These are phyloP conservation scores for Trypanosoma rangeli DNA, from an alignment of 208 protist genomes.

Conservation along the genomic window DNA sequence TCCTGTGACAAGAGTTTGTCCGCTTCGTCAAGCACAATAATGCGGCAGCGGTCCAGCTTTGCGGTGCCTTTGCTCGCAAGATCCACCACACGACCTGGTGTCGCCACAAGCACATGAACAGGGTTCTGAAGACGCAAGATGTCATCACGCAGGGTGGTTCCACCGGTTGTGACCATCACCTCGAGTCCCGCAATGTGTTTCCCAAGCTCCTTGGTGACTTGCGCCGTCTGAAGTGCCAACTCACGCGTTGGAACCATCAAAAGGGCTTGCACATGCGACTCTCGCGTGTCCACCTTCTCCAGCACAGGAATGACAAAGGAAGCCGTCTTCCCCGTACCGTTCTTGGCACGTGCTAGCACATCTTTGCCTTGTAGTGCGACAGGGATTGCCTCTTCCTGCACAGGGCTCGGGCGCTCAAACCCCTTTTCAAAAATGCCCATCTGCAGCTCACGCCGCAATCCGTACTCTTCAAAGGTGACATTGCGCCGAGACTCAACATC, in stretches of 20 bases:
- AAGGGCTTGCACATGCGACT: constrained; percentile 96
- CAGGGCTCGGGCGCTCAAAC: constrained; percentile 97
- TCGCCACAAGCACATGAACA: constrained; percentile 99
- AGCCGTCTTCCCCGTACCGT: constrained; percentile 99
- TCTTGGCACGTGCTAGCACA: constrained; percentile 99
- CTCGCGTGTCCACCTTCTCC: constrained; percentile 94
- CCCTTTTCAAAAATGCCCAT: constrained; percentile 99
- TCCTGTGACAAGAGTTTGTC: constrained; percentile 98
- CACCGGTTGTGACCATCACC: constrained; percentile 98
- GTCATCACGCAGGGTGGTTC: constrained; percentile 98
- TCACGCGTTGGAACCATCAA: constrained; percentile 99
- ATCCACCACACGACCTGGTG: constrained; percentile 98
- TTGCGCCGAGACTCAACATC: constrained; percentile 98
- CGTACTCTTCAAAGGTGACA: constrained; percentile 98
- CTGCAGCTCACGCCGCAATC: constrained; percentile 97
- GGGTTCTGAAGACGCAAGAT: constrained; percentile 95
- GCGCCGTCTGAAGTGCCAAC: constrained; percentile 97
- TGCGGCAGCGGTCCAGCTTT: constrained; percentile 92
- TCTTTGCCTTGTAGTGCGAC: constrained; percentile 96
- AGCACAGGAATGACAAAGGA: constrained; percentile 99
- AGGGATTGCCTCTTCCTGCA: constrained; percentile 98
- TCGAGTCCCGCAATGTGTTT: constrained; percentile 96
- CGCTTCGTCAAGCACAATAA: constrained; percentile 98
- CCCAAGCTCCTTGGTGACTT: constrained; percentile 98
- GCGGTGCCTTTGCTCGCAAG: constrained; percentile 96